Evolutionary conservation across 164 flowering plant species (phyloP).

Genomic region (Warburgia ugandensis): DNA sequence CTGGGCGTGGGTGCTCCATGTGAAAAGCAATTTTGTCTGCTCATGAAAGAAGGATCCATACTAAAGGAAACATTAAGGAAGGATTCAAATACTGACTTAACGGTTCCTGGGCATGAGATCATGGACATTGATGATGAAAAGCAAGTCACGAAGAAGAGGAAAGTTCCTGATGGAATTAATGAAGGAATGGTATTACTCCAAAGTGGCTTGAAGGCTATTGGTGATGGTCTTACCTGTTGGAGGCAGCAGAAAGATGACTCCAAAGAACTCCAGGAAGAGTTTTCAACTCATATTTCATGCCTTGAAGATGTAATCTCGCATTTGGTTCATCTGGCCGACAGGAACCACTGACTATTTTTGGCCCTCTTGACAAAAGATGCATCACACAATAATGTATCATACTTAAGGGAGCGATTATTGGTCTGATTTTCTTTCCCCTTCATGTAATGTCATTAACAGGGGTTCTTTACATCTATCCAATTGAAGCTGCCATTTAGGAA

Average conservation of each 20-base stretch:
- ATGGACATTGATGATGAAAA: slow-evolving; percentile 33
- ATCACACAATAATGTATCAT: too few relatives aligned
- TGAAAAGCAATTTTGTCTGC: slow-evolving; percentile 39
- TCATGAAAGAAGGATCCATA: slow-evolving; percentile 47
- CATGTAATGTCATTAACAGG: too few relatives aligned
- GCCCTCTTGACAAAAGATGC: too few relatives aligned
- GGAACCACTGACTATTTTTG: too few relatives aligned
- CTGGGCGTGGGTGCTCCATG: slow-evolving; percentile 25
- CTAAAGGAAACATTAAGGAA: slow-evolving; percentile 42
- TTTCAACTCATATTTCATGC: slow-evolving; percentile 40
- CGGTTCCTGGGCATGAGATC: not conserved
- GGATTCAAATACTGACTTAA: slow-evolving; percentile 4
- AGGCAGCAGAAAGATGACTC: slow-evolving; percentile 28
- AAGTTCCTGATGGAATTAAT: slow-evolving; percentile 59
- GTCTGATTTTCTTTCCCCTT: too few relatives aligned
- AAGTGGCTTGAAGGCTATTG: slow-evolving; percentile 56
- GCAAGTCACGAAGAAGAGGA: slow-evolving; percentile 49
- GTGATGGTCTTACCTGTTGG: slow-evolving; percentile 60
- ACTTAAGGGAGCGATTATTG: too few relatives aligned
- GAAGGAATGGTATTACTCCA: slow-evolving; percentile 68
- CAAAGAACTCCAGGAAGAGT: slow-evolving; percentile 43
- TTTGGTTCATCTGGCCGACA: slow-evolving; percentile 41
- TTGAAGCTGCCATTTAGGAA: too few relatives aligned
- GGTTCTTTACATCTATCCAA: too few relatives aligned
- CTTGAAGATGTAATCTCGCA: slow-evolving; percentile 64